Conservation (phyloP, 1,284 basidiomycete species). For the Schizophyllum amplum region DNA sequence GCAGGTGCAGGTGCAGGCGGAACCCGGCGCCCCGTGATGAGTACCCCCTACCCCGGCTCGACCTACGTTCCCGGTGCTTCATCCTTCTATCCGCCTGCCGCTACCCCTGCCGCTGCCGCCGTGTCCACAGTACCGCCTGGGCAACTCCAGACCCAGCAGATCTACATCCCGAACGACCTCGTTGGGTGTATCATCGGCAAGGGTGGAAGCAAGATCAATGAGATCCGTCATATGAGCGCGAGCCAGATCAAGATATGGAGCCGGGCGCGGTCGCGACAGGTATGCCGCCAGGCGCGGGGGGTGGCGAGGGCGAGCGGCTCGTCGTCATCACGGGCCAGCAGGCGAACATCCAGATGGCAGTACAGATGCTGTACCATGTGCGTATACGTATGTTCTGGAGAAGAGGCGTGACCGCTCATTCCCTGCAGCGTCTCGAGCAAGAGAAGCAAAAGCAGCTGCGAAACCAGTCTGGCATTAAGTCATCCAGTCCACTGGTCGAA, state of each 20-base stretch:
- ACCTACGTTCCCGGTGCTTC: slow-evolving; percentile 59
- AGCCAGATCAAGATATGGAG: slow-evolving; percentile 99
- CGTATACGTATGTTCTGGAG: slow-evolving; percentile 22
- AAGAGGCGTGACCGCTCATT: slow-evolving; percentile 6
- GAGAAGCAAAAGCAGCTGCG: slow-evolving; percentile 81
- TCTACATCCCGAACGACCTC: slow-evolving; percentile 96
- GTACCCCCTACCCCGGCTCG: slow-evolving; percentile 40
- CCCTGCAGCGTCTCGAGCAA: slow-evolving; percentile 69
- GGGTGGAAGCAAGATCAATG: slow-evolving; percentile 98
- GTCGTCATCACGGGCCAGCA: slow-evolving; percentile 95
- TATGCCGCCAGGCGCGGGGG: slow-evolving; percentile 50
- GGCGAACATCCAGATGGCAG: slow-evolving; percentile 93
- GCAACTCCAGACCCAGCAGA: slow-evolving; percentile 92
- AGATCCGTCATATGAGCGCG: slow-evolving; percentile 90
- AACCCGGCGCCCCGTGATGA: slow-evolving; percentile 16
- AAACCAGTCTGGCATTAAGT: slow-evolving; percentile 17
- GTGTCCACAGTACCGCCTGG: slow-evolving; percentile 29
- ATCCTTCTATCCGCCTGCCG: slow-evolving; percentile 27
- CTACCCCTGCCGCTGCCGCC: slow-evolving; percentile 16
- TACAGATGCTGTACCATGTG: slow-evolving; percentile 88
- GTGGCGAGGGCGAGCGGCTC: slow-evolving; percentile 77
- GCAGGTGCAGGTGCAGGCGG: too few species aligned
- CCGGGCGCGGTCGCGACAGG: slow-evolving; percentile 78
- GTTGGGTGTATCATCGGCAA: slow-evolving; percentile 99
- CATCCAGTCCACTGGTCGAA: background rate